A percentile compares a stretch with the other conserved stretches of the same genome.
These are phyloP conservation scores for Microthyrium microscopicum DNA, from an alignment of 2,329 filamentous ascomycete species.

Conservation along the genomic window DNA sequence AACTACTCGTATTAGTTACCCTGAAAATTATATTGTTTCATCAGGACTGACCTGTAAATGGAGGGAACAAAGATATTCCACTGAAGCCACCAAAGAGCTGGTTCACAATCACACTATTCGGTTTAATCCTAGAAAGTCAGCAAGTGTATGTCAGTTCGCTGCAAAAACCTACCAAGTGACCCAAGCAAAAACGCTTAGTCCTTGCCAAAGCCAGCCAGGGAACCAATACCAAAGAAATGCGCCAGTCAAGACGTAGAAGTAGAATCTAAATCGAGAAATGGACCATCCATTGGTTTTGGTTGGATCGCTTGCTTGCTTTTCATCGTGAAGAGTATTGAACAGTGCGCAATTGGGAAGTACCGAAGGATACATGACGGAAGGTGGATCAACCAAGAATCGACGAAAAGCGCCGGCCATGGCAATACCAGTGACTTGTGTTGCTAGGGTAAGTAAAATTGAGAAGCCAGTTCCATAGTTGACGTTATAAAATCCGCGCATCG, in stretches of 20 bases:
- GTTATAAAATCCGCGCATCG: constrained; percentile 32
- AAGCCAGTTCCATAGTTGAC: constrained; percentile 39
- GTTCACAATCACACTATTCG: constrained; percentile 50
- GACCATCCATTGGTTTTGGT: constrained; percentile 43
- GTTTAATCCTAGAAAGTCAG: no score
- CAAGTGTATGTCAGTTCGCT: no score
- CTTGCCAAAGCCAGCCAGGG: constrained; percentile 52
- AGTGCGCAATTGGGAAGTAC: constrained; percentile 50
- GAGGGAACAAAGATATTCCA: constrained; percentile 48
- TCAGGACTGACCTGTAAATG: constrained; percentile 34
- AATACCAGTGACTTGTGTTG: constrained; percentile 42
- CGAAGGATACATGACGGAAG: constrained; percentile 59
- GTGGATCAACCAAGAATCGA: constrained; percentile 25
- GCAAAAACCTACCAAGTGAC: constrained; percentile 55
- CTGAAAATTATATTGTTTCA: no score
- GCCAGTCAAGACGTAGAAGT: constrained; percentile 23
- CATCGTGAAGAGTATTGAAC: constrained; percentile 58
- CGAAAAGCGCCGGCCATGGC: constrained; percentile 15
- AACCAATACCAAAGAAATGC: constrained; percentile 45
- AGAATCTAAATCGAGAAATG: constrained; percentile 51
- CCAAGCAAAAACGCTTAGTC: constrained; percentile 53
- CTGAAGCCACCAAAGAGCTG: constrained; percentile 56
- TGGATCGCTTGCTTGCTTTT: constrained; percentile 34
- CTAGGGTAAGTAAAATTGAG: constrained; percentile 39
- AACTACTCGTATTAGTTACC: no score